Conservation (phyloP, 345 rosid species). For the Luvunga scandens region DNA sequence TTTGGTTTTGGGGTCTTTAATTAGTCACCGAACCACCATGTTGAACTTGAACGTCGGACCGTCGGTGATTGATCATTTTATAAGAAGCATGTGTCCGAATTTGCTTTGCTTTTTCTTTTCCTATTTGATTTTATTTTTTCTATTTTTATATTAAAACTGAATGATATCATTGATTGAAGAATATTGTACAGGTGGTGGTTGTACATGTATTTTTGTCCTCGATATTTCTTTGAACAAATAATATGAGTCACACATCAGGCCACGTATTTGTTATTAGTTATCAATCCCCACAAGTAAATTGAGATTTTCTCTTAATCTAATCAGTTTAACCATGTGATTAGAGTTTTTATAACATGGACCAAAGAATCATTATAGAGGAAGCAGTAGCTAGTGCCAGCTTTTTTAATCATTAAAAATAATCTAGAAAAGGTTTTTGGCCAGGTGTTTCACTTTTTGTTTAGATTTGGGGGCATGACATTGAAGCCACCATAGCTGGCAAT, state of each 20-base stretch:
- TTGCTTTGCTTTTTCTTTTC: neutral
- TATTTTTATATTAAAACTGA: neutral
- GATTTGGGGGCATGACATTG: neutral
- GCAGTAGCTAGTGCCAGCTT: neutral
- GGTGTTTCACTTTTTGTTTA: neutral
- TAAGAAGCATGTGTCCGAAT: neutral
- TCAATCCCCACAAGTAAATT: neutral
- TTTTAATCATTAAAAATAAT: neutral
- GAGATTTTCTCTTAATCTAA: neutral
- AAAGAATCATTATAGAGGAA: neutral
- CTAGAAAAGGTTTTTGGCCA: neutral
- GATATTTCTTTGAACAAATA: neutral
- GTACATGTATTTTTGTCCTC: neutral
- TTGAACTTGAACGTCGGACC: neutral
- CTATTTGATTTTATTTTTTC: neutral
- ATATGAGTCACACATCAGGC: neutral
- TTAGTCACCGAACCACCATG: neutral
- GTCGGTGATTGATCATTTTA: slow-evolving; percentile 10
- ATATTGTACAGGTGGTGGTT: neutral
- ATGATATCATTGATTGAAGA: neutral
- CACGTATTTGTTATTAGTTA: neutral
- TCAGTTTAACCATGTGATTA: neutral
- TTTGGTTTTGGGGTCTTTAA: neutral
- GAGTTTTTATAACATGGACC: neutral
- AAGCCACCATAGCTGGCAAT: neutral